Base-by-base conservation (phyloP, 805 yeast species). In the Cephaloascus albidus region DNA sequence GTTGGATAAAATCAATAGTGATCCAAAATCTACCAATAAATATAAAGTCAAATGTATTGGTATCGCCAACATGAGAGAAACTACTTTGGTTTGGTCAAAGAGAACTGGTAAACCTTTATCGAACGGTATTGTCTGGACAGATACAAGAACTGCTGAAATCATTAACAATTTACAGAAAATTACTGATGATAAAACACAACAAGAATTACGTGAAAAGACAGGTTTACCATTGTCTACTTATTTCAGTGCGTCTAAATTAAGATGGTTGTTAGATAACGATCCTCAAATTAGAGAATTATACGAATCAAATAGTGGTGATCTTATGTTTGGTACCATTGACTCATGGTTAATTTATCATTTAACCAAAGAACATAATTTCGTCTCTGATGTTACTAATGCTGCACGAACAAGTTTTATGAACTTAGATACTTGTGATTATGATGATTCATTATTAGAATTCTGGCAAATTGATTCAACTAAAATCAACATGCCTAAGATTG, bases 111-210 rank as follows among this genome's bases (percentile, higher is more conserved):
- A 67, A 47, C 94, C 96, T 3, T 73, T 87, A 40, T 74, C 81
- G 54, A 81, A 85, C 56, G 97, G 96, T 53, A 86, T 89, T 57
- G 95, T 89, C 30, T 89, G 97, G 97, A 85, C 90, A 45, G 97
- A 89, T 63, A 85, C 95, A 33, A 75, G 97, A 54, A 90, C 95
- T 33, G 63, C 84, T 8, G 76, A 70, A 16, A 72, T 85, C 37
- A 88, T 87, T 39, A 74, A 74, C 45, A 74, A 78, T 46, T 68
- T 82, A 55, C 73, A 72, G 49, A 63, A 68, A 42, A 67, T 68
- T 48, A 69, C 74, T 19, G 68, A 79, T 19, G 70, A 67, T 35
- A 79, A 73, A 26, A 69, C 68, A 37, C 72, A 84, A 45, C 76
- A 72, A 35, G 68, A 68, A 40, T 67, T 87, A 49, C 70, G 75